Conservation (phyloP, 441 rosid genomes). For the Erodium texanum region DNA sequence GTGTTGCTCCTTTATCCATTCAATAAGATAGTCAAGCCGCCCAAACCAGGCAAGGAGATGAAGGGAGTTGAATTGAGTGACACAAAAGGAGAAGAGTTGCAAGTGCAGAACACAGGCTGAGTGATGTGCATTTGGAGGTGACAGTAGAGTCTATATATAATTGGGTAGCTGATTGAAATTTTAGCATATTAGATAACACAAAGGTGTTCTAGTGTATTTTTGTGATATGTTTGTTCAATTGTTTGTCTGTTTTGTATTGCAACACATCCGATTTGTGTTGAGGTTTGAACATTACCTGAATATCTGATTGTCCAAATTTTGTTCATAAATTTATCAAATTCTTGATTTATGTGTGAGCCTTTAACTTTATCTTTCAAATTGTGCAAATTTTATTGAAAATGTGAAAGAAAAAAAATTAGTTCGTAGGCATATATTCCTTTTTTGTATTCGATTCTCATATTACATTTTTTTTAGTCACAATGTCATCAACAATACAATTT, state of each 20-base stretch:
- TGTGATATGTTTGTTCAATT: neutral
- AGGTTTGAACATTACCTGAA: neutral
- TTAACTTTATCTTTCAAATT: neutral
- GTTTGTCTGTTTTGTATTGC: neutral
- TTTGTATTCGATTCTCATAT: too few species aligned
- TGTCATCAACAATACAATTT: too few species aligned
- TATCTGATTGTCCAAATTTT: neutral
- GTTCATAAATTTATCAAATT: neutral
- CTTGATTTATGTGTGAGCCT: neutral
- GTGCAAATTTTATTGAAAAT: neutral
- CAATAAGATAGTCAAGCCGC: neutral
- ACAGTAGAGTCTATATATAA: neutral
- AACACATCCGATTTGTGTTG: neutral
- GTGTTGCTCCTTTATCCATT: slow-evolving; percentile 1
- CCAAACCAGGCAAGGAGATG: neutral
- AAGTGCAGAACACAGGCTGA: neutral
- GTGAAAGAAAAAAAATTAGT: too few species aligned
- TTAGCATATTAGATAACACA: too few species aligned
- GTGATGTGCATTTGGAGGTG: neutral
- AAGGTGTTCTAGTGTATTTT: too few species aligned
- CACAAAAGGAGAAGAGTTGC: neutral
- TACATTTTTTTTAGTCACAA: too few species aligned
- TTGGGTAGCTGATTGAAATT: neutral
- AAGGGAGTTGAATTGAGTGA: neutral
- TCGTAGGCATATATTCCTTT: too few species aligned